These are phyloP conservation scores for Dryadomyces quercivorus DNA, from an alignment of 2,329 filamentous ascomycete species.

Conservation along the genomic window DNA sequence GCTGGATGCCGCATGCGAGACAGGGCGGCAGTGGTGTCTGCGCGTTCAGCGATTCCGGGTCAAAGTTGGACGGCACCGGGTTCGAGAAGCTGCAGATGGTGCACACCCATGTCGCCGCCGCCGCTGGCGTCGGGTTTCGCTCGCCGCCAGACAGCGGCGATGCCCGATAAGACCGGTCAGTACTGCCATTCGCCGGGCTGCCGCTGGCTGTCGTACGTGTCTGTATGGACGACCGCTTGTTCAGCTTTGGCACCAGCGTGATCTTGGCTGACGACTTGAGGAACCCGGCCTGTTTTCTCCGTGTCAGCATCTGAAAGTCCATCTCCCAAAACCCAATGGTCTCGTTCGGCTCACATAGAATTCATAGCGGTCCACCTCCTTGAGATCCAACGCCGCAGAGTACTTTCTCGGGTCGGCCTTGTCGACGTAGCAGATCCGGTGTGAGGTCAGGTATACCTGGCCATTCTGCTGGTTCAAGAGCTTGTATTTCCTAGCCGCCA, in stretches of 20 bases:
- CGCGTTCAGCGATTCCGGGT: conserved; percentile 66
- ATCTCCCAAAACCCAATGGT: not conserved
- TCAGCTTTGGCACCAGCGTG: conserved; percentile 71
- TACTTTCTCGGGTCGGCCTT: conserved; percentile 72
- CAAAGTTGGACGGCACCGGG: conserved; percentile 84
- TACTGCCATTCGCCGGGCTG: conserved; percentile 31
- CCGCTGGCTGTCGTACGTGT: conserved; percentile 36
- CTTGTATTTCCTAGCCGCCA: conserved; percentile 67
- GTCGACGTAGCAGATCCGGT: conserved; percentile 91
- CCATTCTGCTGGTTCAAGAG: conserved; percentile 89
- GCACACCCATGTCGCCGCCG: conserved; percentile 81
- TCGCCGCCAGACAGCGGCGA: not conserved
- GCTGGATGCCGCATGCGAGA: conserved; percentile 87
- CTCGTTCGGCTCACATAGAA: conserved; percentile 53
- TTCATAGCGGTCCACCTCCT: conserved; percentile 81
- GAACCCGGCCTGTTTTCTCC: conserved; percentile 58
- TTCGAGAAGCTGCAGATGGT: conserved; percentile 94
- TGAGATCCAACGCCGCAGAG: conserved; percentile 76
- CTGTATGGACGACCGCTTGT: conserved; percentile 51
- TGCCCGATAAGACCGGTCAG: conserved; percentile 22
- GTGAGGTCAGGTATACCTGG: conserved; percentile 91
- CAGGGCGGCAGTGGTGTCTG: conserved; percentile 78
- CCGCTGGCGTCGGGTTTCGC: conserved; percentile 28
- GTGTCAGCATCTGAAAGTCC: conserved; percentile 12
- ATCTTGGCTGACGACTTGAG: conserved; percentile 92